A percentile compares a stretch with the other conserved stretches of the same genome.
Evolutionary conservation across 2,329 filamentous ascomycete species (phyloP).

Genomic region (Colletotrichum sojae): DNA sequence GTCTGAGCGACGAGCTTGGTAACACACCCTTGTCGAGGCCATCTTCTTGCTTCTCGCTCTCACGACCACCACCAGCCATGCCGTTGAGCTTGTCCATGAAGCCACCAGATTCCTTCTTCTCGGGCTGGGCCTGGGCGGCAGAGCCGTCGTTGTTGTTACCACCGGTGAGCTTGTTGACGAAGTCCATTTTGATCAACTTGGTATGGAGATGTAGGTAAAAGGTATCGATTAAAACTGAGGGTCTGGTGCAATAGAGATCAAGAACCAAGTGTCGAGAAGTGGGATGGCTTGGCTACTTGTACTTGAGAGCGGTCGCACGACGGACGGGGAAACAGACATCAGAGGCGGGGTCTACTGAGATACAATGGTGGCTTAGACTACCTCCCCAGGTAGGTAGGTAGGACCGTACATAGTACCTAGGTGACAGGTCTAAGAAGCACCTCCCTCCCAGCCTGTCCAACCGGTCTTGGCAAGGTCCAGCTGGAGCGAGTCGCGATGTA

Average conservation of each 20-base stretch:
- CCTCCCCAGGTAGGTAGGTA: neutral
- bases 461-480: slow-evolving; percentile 32
- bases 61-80: slow-evolving; percentile 78
- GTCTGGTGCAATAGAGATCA: neutral
- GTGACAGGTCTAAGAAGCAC: neutral
- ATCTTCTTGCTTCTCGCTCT: slow-evolving; percentile 88
- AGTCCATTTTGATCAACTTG: slow-evolving; percentile 62
- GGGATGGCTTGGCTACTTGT: slow-evolving; percentile 38
- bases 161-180: slow-evolving; percentile 66
- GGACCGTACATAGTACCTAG: too few relatives aligned
- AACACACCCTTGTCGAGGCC: slow-evolving; percentile 81
- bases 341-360: slow-evolving; percentile 33
- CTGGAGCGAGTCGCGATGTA: slow-evolving; percentile 26
- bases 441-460: slow-evolving; percentile 10
- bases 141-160: slow-evolving; percentile 50
- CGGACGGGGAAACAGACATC: slow-evolving; percentile 21
- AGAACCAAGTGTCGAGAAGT: neutral
- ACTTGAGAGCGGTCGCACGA: slow-evolving; percentile 24
- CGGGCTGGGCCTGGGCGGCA: slow-evolving; percentile 46
- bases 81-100: slow-evolving; percentile 80
- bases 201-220: neutral
- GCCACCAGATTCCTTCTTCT: slow-evolving; percentile 62
- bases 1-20: neutral
- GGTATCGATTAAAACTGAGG: neutral
- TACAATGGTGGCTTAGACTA: slow-evolving; percentile 35